phyloP scores from a whole-genome alignment of 1,284 basidiomycete genomes.

The Boletus sp. region DNA sequence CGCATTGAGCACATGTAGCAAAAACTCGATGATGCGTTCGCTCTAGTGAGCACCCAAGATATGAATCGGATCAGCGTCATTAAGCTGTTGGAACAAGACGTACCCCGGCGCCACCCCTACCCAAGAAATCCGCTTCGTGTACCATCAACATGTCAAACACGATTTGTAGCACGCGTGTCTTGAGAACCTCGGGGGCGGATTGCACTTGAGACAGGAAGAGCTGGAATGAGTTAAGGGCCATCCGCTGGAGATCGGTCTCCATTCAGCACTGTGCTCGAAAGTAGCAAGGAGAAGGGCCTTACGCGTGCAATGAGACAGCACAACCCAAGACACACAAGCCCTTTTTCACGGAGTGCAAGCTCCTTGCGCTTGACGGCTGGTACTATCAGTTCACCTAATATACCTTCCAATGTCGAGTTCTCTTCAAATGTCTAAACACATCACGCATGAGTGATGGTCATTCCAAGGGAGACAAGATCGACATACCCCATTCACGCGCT shows the following conservation, averaged over 20 bases:
- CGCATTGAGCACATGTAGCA: conserved; percentile 71
- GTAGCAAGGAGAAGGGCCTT: conserved; percentile 13
- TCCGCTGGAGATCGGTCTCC: conserved; percentile 49
- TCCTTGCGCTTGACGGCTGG: conserved; percentile 90
- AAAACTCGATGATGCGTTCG: conserved; percentile 68
- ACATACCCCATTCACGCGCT: conserved; percentile 84
- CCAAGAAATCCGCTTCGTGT: conserved; percentile 78
- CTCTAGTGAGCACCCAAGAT: conserved; percentile 40
- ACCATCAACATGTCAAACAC: conserved; percentile 91
- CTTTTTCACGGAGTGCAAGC: conserved; percentile 78
- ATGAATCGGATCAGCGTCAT: background rate
- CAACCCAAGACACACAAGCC: conserved; percentile 80
- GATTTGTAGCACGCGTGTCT: conserved; percentile 79
- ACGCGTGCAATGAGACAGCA: conserved; percentile 88
- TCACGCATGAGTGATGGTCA: background rate
- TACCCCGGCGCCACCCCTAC: conserved; percentile 51
- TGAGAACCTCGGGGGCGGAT: conserved; percentile 72
- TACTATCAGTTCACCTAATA: conserved; percentile 86
- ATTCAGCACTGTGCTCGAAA: background rate
- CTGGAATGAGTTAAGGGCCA: conserved; percentile 89
- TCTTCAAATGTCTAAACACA: conserved; percentile 76
- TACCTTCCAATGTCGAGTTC: conserved; percentile 89
- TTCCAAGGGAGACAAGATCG: background rate
- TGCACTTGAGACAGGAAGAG: conserved; percentile 87
- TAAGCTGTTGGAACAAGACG: background rate